phyloP scores from a whole-genome alignment of 163 green algal genomes.

The Scenedesmus sp. region DNA sequence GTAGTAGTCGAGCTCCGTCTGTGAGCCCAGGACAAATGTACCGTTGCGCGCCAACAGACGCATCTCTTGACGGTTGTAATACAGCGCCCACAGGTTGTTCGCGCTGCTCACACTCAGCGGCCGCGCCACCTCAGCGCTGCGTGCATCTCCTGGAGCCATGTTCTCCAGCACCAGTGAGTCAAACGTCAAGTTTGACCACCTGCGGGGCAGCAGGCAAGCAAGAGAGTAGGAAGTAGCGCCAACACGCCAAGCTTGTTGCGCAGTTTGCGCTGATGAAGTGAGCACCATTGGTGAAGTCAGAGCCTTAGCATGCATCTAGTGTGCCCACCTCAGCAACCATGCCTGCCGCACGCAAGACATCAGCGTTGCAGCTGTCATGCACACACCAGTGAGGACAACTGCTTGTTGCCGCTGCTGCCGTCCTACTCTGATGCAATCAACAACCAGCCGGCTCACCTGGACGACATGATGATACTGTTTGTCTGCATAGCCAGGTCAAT shows the following conservation, averaged over 20 bases:
- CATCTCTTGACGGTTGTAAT: not conserved
- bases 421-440: not conserved
- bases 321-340: too few relatives aligned
- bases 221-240: not conserved
- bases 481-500: constrained; percentile 33
- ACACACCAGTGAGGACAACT: not conserved
- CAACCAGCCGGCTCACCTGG: not conserved
- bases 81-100: constrained; percentile 41
- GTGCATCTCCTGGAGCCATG: constrained; percentile 29
- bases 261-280: not conserved
- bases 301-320: too few relatives aligned
- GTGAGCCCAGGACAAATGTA: not conserved
- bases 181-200: constrained; percentile 31
- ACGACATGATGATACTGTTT: constrained; percentile 8
- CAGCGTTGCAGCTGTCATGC: not conserved
- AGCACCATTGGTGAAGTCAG: not conserved
- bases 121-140: constrained; percentile 23
- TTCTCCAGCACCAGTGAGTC: constrained; percentile 51
- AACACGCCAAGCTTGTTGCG: not conserved
- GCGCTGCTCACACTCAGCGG: constrained; percentile 38
- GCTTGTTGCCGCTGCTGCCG: not conserved
- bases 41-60: not conserved
- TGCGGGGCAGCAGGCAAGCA: not conserved
- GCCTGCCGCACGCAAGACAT: too few relatives aligned
- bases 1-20: constrained; percentile 39